These are phyloP conservation scores for Friedmanniomyces endolithicus DNA, from an alignment of 495 filamentous ascomycete genomes.

Conservation along the genomic window DNA sequence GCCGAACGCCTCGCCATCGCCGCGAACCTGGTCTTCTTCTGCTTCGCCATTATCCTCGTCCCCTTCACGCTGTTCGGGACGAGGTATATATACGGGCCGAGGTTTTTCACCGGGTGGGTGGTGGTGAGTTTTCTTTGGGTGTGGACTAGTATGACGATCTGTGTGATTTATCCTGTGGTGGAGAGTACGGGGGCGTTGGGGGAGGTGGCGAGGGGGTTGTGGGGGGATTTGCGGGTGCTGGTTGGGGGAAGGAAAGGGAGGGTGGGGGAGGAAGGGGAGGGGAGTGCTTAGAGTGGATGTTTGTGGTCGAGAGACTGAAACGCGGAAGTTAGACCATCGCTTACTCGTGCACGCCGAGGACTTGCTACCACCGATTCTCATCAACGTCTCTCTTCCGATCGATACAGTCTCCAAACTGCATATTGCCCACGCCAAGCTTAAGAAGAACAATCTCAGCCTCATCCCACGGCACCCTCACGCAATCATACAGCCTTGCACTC, in stretches of 20 bases:
- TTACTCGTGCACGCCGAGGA: too few species aligned
- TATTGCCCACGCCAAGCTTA: too few species aligned
- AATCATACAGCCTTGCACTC: too few species aligned
- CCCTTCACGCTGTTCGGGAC: slow-evolving; percentile 35
- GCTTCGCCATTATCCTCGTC: slow-evolving; percentile 30
- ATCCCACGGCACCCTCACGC: too few species aligned
- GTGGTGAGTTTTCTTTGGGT: slow-evolving; percentile 38
- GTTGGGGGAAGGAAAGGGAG: slow-evolving; percentile 8
- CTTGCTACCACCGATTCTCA: too few species aligned
- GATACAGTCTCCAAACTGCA: too few species aligned
- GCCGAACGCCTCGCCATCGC: slow-evolving; percentile 23
- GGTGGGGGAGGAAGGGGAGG: neutral
- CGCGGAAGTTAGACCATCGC: too few species aligned
- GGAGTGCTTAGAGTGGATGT: neutral
- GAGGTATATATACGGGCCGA: slow-evolving; percentile 28
- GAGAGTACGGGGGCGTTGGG: slow-evolving; percentile 30
- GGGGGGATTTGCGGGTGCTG: slow-evolving; percentile 6
- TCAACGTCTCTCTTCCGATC: too few species aligned
- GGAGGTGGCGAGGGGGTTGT: slow-evolving; percentile 6
- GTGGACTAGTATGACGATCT: slow-evolving; percentile 33
- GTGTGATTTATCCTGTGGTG: slow-evolving; percentile 34
- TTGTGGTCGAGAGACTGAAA: too few species aligned
- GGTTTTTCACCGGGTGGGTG: slow-evolving; percentile 36
- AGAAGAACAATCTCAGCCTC: too few species aligned
- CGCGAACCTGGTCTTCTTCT: slow-evolving; percentile 28